Evolutionary conservation across 225 moss, liverwort and hornwort species (phyloP), one percentile per base, ranked within the genome.

Genomic region (Antitrichia curtipendula): DNA sequence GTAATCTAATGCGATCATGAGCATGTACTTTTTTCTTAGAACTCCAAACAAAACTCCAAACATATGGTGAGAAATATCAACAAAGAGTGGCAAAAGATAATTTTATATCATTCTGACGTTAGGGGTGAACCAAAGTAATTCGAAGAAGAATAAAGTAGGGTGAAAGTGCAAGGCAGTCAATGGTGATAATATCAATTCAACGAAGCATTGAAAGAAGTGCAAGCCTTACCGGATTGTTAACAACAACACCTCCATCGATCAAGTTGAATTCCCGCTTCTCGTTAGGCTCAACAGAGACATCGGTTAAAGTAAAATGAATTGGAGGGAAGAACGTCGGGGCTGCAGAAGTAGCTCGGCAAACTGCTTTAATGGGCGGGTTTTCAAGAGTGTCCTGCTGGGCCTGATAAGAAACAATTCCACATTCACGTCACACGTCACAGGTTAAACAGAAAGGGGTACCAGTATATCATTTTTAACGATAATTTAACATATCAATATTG

Each of bases 281-380:
- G 23, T 90, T 86, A 22, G 92, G 91, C 53, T 85, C 90, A 13
- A 75, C 20, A 17, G 88, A 90, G 45, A 85, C 72, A 70, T 94
- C 91, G 8, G 92, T 92, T 5, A 92, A 90, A 71, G 80, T 83
- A 32, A 94, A 94, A 72, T 94, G 94, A 7, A 88, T 88, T 15
- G 96, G 91, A 27, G 96, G 95, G 78, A 96, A 88, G 92, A 68
- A 95, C 29, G 93, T 93, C 65, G 93, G 93, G 54, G 91, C 90
- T 23, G 92, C 92, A 45, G 92, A 90, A 36, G 94, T 92, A 57
- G 94, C 94, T 75, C 91, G 91, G 85, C 94, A 94, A 40, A 94
- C 88, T 75, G 90, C 90, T 78, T 94, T 92, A 13, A 94, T 94
- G 36, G 94, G 94, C 20, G 94, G 92, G 45, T 94, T 94, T 34